Percentiles rank a stretch among this genome's conserved stretches.
These are phyloP conservation scores for Pontederia crassipes DNA, from an alignment of 176 grass and related monocot genomes.

Conservation along the genomic window DNA sequence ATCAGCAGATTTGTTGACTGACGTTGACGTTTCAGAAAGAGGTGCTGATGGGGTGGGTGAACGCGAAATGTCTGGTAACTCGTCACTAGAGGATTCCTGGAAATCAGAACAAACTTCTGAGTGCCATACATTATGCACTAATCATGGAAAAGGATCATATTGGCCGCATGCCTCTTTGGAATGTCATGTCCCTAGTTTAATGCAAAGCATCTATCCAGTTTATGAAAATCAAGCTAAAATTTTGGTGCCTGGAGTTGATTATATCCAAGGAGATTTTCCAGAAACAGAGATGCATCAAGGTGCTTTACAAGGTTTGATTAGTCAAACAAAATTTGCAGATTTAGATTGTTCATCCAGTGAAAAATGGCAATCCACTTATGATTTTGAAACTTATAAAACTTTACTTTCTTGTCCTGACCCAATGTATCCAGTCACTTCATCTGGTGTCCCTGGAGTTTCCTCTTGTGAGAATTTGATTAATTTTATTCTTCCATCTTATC, in stretches of 20 bases:
- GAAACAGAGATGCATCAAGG: slow-evolving; percentile 47
- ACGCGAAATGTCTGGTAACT: slow-evolving; percentile 26
- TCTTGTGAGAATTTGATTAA: slow-evolving; percentile 16
- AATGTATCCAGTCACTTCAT: slow-evolving; percentile 21
- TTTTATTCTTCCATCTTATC: slow-evolving; percentile 23
- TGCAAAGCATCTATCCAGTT: slow-evolving; percentile 25
- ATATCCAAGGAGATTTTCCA: slow-evolving; percentile 4
- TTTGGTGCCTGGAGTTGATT: slow-evolving; percentile 5
- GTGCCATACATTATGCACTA: slow-evolving; percentile 13
- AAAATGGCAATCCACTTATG: slow-evolving; percentile 22
- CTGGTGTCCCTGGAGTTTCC: slow-evolving; percentile 14
- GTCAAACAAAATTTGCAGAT: slow-evolving; percentile 21
- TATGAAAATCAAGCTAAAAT: slow-evolving; percentile 20
- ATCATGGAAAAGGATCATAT: slow-evolving; percentile 23
- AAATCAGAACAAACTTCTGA: slow-evolving; percentile 18
- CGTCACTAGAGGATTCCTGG: slow-evolving; percentile 17
- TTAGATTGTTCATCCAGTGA: slow-evolving; percentile 22
- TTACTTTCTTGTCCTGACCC: slow-evolving; percentile 8
- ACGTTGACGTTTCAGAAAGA: slow-evolving; percentile 8
- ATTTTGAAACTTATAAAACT: slow-evolving; percentile 13
- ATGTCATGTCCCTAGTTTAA: slow-evolving; percentile 28
- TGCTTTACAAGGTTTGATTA: slow-evolving; percentile 32
- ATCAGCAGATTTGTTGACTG: slow-evolving; percentile 12
- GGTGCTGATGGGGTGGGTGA: slow-evolving; percentile 27
- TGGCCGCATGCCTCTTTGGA: slow-evolving; percentile 16